phyloP scores from a whole-genome alignment of 2,329 filamentous ascomycete genomes.

The Penicillium frequentans region DNA sequence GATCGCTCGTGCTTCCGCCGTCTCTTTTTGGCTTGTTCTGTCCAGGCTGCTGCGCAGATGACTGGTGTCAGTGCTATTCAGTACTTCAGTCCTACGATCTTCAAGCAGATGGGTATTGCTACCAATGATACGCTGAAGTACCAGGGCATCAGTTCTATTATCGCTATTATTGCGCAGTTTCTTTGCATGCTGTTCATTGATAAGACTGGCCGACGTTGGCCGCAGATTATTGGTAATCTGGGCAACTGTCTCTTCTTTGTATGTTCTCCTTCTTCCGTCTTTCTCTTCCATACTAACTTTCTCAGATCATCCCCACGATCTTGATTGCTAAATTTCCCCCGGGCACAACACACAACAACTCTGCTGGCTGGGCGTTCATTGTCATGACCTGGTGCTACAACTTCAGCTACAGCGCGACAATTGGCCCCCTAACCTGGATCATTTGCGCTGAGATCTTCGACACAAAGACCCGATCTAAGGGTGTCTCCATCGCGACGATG shows the following conservation, averaged over 20 bases:
- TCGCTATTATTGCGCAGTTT: slow-evolving; percentile 67
- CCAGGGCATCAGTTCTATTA: slow-evolving; percentile 70
- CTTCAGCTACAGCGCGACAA: slow-evolving; percentile 69
- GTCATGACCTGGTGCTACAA: slow-evolving; percentile 76
- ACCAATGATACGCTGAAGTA: slow-evolving; percentile 67
- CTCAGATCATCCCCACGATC: slow-evolving; percentile 59
- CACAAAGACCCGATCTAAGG: slow-evolving; percentile 70
- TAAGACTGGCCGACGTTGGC: slow-evolving; percentile 66
- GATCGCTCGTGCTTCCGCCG: slow-evolving; percentile 67
- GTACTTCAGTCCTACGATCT: slow-evolving; percentile 66
- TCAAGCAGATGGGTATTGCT: slow-evolving; percentile 65
- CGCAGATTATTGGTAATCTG: slow-evolving; percentile 69
- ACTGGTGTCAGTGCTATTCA: slow-evolving; percentile 73
- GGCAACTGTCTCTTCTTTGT: slow-evolving; percentile 67
- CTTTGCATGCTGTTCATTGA: slow-evolving; percentile 66
- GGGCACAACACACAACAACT: slow-evolving; percentile 37
- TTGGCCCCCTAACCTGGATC: slow-evolving; percentile 64
- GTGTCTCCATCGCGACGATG: slow-evolving; percentile 73
- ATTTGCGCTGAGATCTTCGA: slow-evolving; percentile 70
- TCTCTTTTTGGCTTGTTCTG: slow-evolving; percentile 65
- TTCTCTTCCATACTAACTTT: not conserved
- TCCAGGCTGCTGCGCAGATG: slow-evolving; percentile 73
- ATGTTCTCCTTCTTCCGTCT: not conserved
- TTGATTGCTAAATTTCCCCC: slow-evolving; percentile 62
- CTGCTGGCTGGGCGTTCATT: slow-evolving; percentile 58